Percentiles rank a stretch among this genome's conserved stretches.
Conservation (phyloP, 495 filamentous ascomycete genomes). For the Penicillium taxi region DNA sequence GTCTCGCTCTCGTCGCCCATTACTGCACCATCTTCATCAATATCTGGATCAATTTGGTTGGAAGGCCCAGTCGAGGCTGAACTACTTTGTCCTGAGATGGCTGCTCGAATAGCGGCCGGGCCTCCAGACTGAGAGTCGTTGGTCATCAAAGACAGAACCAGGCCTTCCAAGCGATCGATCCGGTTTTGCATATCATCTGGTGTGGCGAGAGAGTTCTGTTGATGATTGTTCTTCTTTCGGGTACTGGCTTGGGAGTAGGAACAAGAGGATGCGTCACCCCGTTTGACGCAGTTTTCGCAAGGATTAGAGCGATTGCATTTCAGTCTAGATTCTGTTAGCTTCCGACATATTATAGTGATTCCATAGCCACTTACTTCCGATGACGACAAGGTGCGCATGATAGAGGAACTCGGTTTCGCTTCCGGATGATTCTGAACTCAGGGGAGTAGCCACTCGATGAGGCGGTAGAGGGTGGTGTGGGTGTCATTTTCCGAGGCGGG, state of each 20-base stretch:
- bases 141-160: constrained; percentile 94
- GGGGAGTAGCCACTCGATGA: constrained; percentile 77
- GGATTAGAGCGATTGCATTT: constrained; percentile 93
- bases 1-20: constrained; percentile 70
- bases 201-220: constrained; percentile 48
- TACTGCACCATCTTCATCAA: constrained; percentile 44
- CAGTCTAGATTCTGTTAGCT: constrained; percentile 40
- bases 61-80: constrained; percentile 38
- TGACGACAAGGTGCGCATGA: constrained; percentile 91
- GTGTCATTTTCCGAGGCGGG: constrained; percentile 62
- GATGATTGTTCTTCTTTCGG: constrained; percentile 66
- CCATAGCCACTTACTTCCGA: constrained; percentile 65
- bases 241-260: constrained; percentile 75
- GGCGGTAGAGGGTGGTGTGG: constrained; percentile 83
- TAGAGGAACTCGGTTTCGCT: constrained; percentile 88
- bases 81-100: constrained; percentile 54
- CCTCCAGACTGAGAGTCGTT: constrained; percentile 65
- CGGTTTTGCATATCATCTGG: constrained; percentile 98
- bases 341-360: not conserved
- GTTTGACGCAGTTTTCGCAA: constrained; percentile 92
- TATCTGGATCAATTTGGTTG: constrained; percentile 49
- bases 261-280: constrained; percentile 75
- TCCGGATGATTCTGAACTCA: constrained; percentile 84
- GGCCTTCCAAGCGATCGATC: constrained; percentile 90
- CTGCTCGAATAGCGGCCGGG: constrained; percentile 54